These are phyloP conservation scores for Panaeolus cyanescens DNA, from an alignment of 768 basidiomycete genomes.

Conservation along the genomic window DNA sequence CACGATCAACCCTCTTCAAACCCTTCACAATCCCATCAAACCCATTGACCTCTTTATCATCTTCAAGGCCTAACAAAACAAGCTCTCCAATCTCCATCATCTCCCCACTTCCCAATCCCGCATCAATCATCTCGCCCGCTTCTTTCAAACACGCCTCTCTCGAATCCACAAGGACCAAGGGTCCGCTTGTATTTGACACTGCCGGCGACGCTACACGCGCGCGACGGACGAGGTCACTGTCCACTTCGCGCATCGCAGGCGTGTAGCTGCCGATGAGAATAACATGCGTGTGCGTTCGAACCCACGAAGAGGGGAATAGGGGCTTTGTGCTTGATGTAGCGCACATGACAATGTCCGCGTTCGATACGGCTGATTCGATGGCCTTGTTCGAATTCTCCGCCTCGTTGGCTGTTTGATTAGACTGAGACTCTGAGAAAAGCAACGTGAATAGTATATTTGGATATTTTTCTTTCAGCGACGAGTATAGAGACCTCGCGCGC, in stretches of 20 bases:
- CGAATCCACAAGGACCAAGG: constrained; percentile 71
- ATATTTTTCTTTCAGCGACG: constrained; percentile 22
- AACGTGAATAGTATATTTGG: constrained; percentile 22
- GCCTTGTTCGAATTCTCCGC: too few relatives aligned
- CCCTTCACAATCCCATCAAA: constrained; percentile 7
- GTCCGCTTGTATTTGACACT: not conserved
- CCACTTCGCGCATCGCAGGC: constrained; percentile 79
- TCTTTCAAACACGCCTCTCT: constrained; percentile 68
- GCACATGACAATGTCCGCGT: constrained; percentile 66
- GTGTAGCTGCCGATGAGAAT: constrained; percentile 84
- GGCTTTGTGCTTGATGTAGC: constrained; percentile 74
- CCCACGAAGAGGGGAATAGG: constrained; percentile 69
- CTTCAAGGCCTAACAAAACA: constrained; percentile 27
- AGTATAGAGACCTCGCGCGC: constrained; percentile 43
- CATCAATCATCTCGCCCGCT: constrained; percentile 80
- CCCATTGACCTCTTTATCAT: constrained; percentile 5
- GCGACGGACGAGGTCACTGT: constrained; percentile 53
- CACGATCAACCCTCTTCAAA: not conserved
- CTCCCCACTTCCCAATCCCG: constrained; percentile 36
- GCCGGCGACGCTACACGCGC: constrained; percentile 28
- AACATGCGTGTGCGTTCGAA: constrained; percentile 64
- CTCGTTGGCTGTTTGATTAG: too few relatives aligned
- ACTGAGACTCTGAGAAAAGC: constrained; percentile 15
- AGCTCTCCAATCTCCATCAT: constrained; percentile 75
- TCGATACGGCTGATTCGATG: constrained; percentile 34